phyloP scores from a whole-genome alignment of 345 rosid species.

The Orychophragmus violaceus region DNA sequence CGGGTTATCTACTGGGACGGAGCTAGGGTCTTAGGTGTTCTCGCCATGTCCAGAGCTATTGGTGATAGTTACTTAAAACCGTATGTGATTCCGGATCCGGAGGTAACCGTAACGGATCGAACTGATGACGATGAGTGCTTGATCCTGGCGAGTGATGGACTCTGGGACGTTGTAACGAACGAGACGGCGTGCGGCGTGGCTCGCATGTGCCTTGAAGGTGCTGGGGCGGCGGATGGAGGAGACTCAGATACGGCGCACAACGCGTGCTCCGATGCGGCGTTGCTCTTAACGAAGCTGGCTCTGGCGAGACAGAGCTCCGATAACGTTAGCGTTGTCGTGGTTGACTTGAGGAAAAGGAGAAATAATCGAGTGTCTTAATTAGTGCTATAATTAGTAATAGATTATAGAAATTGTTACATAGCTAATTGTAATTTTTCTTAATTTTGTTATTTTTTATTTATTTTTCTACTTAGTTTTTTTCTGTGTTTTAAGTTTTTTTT shows the following conservation, averaged over 20 bases:
- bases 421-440: conserved; percentile 20
- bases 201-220: conserved; percentile 51
- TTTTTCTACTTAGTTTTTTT: background rate
- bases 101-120: conserved; percentile 61
- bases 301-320: conserved; percentile 74
- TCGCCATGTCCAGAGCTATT: conserved; percentile 96
- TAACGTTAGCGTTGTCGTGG: conserved; percentile 90
- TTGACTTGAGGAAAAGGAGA: conserved; percentile 51
- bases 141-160: conserved; percentile 78
- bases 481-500: background rate
- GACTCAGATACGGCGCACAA: conserved; percentile 31
- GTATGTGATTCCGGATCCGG: conserved; percentile 79
- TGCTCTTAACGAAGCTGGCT: conserved; percentile 67
- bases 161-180: conserved; percentile 93
- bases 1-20: conserved; percentile 92
- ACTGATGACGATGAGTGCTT: conserved; percentile 66
- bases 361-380: background rate
- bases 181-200: conserved; percentile 78
- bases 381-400: background rate
- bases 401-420: conserved; percentile 20
- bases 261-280: conserved; percentile 69
- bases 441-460: background rate
- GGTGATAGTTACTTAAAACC: conserved; percentile 92
- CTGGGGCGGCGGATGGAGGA: background rate
- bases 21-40: conserved; percentile 79